A percentile compares a stretch with the other conserved stretches of the same genome.
Evolutionary conservation across 306 rosid genomes (phyloP).

Genomic region (Quercus parvula): DNA sequence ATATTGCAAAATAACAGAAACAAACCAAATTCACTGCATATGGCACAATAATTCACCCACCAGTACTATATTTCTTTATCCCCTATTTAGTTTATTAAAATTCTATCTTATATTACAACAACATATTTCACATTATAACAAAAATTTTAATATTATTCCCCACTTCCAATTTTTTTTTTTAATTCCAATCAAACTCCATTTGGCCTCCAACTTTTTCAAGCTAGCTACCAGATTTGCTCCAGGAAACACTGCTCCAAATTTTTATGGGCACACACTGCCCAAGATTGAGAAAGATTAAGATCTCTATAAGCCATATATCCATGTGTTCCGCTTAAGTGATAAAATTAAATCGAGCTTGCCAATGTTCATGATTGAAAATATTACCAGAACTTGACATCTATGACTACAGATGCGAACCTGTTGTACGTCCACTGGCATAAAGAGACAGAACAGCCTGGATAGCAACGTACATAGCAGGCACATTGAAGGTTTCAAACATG

Average conservation of each 20-base stretch:
- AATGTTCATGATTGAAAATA: background rate
- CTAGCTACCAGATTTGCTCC: background rate
- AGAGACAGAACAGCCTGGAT: conserved; percentile 63
- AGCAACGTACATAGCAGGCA: conserved; percentile 65
- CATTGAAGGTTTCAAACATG: conserved; percentile 65
- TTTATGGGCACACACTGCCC: background rate
- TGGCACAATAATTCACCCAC: no score
- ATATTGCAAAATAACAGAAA: background rate
- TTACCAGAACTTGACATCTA: conserved; percentile 2
- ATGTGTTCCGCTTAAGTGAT: background rate
- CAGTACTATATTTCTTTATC: background rate
- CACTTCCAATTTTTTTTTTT: background rate
- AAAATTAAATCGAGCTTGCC: background rate
- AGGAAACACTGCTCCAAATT: background rate
- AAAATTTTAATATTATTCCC: background rate
- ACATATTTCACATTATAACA: background rate
- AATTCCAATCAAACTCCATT: background rate
- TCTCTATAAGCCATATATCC: background rate
- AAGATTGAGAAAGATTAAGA: background rate
- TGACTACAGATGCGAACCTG: conserved; percentile 39
- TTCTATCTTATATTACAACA: background rate
- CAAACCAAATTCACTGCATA: no score
- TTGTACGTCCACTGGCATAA: conserved; percentile 75
- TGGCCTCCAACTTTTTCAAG: background rate
- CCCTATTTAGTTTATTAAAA: background rate